These are phyloP conservation scores for Berkeleyomyces rouxiae DNA, from an alignment of 2,329 filamentous ascomycete genomes.

Conservation along the genomic window DNA sequence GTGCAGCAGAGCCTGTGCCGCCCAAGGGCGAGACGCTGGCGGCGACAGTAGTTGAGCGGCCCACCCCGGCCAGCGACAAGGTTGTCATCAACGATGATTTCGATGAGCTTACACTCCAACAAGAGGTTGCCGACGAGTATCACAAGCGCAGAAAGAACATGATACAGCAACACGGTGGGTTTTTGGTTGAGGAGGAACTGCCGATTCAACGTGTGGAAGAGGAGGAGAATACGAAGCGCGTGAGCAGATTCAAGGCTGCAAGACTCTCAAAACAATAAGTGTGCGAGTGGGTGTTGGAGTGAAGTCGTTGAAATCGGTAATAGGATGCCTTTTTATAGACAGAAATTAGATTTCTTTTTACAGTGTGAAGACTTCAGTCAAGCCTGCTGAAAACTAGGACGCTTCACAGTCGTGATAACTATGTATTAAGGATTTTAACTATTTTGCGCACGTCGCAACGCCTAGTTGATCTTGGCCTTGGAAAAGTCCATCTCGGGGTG, in stretches of 20 bases:
- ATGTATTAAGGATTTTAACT: too few species aligned
- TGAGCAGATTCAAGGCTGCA: slow-evolving; percentile 61
- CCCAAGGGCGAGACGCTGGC: slow-evolving; percentile 38
- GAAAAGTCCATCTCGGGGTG: slow-evolving; percentile 57
- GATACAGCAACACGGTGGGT: slow-evolving; percentile 70
- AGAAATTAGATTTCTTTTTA: not conserved
- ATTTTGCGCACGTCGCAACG: not conserved
- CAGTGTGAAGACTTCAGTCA: too few species aligned
- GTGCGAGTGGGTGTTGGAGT: not conserved
- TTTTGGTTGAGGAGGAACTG: slow-evolving; percentile 53
- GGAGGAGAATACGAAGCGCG: slow-evolving; percentile 42
- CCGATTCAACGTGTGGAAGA: slow-evolving; percentile 52
- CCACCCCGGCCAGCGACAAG: slow-evolving; percentile 18
- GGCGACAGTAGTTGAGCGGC: slow-evolving; percentile 40
- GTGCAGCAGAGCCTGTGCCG: slow-evolving; percentile 25
- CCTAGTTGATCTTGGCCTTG: slow-evolving; percentile 44
- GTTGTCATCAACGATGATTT: slow-evolving; percentile 15
- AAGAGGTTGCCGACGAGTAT: slow-evolving; percentile 69
- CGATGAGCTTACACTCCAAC: slow-evolving; percentile 49
- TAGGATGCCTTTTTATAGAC: not conserved
- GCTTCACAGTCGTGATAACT: too few species aligned
- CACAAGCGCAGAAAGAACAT: slow-evolving; percentile 67
- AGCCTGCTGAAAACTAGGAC: too few species aligned
- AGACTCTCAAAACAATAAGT: slow-evolving; percentile 37
- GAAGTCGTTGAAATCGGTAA: not conserved